A percentile compares a stretch with the other conserved stretches of the same genome.
Evolutionary conservation across 2,329 filamentous ascomycete genomes (phyloP).

Genomic region (Sporothrix dimorphospora): DNA sequence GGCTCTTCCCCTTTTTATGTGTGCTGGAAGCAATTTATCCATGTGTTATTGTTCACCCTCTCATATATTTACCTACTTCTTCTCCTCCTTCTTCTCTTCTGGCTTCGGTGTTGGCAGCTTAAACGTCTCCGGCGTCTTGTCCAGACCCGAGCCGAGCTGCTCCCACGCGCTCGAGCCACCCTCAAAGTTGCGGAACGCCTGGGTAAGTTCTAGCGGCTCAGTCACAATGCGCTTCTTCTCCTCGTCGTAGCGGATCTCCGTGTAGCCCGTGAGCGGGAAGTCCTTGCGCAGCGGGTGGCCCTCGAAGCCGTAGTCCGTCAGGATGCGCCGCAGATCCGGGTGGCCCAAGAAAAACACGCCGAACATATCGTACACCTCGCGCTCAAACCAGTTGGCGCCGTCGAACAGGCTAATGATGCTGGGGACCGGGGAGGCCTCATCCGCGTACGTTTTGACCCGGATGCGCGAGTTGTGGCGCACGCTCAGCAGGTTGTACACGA

Average conservation of each 20-base stretch:
- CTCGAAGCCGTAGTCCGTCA: constrained; percentile 99
- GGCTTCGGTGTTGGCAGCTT: constrained; percentile 95
- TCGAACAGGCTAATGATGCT: constrained; percentile 86
- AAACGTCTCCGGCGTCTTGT: constrained; percentile 83
- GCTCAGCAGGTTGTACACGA: constrained; percentile 96
- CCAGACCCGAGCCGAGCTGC: constrained; percentile 67
- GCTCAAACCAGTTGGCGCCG: constrained; percentile 98
- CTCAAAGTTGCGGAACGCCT: constrained; percentile 98
- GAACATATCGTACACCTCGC: constrained; percentile 96
- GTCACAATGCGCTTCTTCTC: constrained; percentile 99
- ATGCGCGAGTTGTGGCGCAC: constrained; percentile 96
- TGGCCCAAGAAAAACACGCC: constrained; percentile 96
- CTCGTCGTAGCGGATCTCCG: constrained; percentile 96
- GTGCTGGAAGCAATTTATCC: not conserved
- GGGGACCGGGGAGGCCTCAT: constrained; percentile 91
- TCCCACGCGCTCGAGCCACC: constrained; percentile 76
- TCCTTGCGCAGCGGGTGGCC: constrained; percentile 97
- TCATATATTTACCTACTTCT: constrained; percentile 59
- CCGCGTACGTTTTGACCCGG: constrained; percentile 97
- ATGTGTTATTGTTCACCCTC: not conserved
- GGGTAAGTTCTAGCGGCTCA: constrained; percentile 94
- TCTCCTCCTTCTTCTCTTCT: constrained; percentile 88
- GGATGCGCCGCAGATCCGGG: constrained; percentile 93
- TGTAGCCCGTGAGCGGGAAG: constrained; percentile 97
- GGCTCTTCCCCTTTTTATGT: constrained; percentile 6